Evolutionary conservation across 495 filamentous ascomycete species (phyloP), one percentile per base, ranked within the genome.

Genomic region (Apodospora peruviana): DNA sequence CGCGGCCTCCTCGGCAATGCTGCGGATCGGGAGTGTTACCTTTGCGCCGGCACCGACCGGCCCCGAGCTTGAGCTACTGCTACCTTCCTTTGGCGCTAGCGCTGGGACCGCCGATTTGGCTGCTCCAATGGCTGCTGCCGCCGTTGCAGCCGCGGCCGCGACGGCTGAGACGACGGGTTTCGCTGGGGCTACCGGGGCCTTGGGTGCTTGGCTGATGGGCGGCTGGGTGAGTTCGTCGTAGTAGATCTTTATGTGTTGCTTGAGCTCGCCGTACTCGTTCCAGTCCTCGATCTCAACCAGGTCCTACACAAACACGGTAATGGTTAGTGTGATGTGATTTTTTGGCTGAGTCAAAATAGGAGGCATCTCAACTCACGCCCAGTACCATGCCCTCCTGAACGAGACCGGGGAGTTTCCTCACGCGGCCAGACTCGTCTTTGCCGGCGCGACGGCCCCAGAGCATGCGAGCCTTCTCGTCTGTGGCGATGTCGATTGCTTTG

Each of bases 251-350:
- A 96, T 75, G 50, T 87, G 80, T 64, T 93, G 80, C 64, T 93
- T 91, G 47, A 98, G 77, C 72, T 97, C 93, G 60, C 87, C 91
- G 61, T 91, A 95, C 59, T 98, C 93, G 69, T 98, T 98, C 94
- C 94, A 97, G 62, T 97, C 93, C 71, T 98, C 93, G 47, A 96
- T 79, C 61, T 96, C 80, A 48, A 95, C 88, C 20, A 96, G 74
- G 62, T 97, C 93, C 90, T 96, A n/a, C n/a, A n/a, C n/a, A n/a
- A n/a, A n/a, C n/a, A n/a, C n/a, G 53, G 21, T 10, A 11, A 1
- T 21, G 38, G 40, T 50, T 22, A 49, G 52, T 38, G 34, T 17
- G 9, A 38, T n/a, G 2, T 20, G 20, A 2, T 3, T 12, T 41
- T 22, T 1, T 2, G 12, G 39, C 23, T 24, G 3, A 12, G 5